phyloP scores from a whole-genome alignment of 2,329 filamentous ascomycete species.

The Arthrobotrys pseudoclavata region DNA sequence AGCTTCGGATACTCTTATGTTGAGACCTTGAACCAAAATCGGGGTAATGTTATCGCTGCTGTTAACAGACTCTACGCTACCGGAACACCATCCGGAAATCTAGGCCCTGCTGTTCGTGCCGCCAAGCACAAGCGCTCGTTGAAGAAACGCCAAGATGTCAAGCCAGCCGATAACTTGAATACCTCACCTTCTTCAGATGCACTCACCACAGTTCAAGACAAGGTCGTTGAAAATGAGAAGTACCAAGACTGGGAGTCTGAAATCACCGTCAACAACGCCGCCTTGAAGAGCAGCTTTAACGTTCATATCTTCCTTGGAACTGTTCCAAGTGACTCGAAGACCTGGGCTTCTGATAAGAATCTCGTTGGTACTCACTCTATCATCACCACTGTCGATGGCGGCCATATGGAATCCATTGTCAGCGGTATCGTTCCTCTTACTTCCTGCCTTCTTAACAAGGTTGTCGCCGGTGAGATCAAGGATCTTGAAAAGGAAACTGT shows the following conservation, averaged over 20 bases:
- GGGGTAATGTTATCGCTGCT: conserved; percentile 68
- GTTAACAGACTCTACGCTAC: conserved; percentile 76
- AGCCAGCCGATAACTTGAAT: conserved; percentile 29
- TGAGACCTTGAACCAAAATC: conserved; percentile 70
- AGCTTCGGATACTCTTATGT: conserved; percentile 81
- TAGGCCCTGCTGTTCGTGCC: conserved; percentile 37
- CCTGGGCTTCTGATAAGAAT: conserved; percentile 66
- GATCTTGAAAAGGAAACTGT: conserved; percentile 64
- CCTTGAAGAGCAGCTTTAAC: conserved; percentile 65
- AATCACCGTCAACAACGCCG: conserved; percentile 65
- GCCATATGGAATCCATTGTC: conserved; percentile 64
- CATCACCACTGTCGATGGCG: conserved; percentile 65
- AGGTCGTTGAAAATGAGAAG: conserved; percentile 53
- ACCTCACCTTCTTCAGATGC: conserved; percentile 40
- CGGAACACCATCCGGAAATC: conserved; percentile 60
- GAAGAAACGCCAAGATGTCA: conserved; percentile 26
- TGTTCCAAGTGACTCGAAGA: conserved; percentile 63
- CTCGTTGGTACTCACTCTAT: conserved; percentile 67
- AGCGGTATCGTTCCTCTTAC: conserved; percentile 67
- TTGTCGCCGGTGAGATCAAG: conserved; percentile 64
- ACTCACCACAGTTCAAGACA: conserved; percentile 32
- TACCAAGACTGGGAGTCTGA: conserved; percentile 66
- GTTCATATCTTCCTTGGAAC: conserved; percentile 66
- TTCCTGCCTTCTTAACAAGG: conserved; percentile 64
- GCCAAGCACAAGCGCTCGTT: conserved; percentile 46